A percentile compares a stretch with the other conserved stretches of the same genome.
phyloP scores from a whole-genome alignment of 1,139 yeast genomes.

The Tardiomyces depauwii region DNA sequence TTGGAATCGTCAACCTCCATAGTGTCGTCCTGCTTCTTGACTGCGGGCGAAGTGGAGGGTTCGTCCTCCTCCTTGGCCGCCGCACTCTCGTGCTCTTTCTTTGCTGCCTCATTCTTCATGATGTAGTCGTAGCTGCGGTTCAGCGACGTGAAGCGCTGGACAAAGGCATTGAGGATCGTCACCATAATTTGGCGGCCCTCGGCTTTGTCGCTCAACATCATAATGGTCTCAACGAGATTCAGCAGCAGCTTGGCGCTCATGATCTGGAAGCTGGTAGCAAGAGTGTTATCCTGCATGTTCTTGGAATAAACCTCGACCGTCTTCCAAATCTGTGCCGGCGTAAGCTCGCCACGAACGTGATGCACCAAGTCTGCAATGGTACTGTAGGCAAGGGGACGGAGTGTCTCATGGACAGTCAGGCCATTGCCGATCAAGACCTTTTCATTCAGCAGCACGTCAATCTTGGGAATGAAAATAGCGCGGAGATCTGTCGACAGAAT shows the following conservation, averaged over 20 bases:
- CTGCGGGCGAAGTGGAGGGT: neutral
- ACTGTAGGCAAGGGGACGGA: slow-evolving; percentile 83
- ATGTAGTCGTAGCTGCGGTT: slow-evolving; percentile 63
- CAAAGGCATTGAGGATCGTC: slow-evolving; percentile 71
- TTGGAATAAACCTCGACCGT: slow-evolving; percentile 78
- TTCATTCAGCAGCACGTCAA: slow-evolving; percentile 77
- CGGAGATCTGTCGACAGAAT: slow-evolving; percentile 84
- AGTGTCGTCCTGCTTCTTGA: slow-evolving; percentile 1
- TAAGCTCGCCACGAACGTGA: slow-evolving; percentile 76
- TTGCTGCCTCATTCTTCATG: slow-evolving; percentile 41
- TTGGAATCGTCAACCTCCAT: slow-evolving; percentile 8
- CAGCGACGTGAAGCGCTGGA: slow-evolving; percentile 66
- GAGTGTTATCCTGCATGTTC: slow-evolving; percentile 66
- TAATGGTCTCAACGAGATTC: slow-evolving; percentile 79
- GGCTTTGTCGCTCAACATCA: slow-evolving; percentile 69
- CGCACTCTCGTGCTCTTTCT: slow-evolving; percentile 6
- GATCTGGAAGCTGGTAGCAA: slow-evolving; percentile 86
- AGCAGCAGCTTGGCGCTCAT: slow-evolving; percentile 91
- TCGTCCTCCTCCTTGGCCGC: neutral
- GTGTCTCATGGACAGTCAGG: slow-evolving; percentile 77
- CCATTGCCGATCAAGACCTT: slow-evolving; percentile 87
- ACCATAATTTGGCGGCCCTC: slow-evolving; percentile 71
- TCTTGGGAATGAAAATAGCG: slow-evolving; percentile 70
- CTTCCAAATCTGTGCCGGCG: slow-evolving; percentile 77
- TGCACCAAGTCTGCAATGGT: slow-evolving; percentile 95